These are phyloP conservation scores for Bisporella sp. DNA, from an alignment of 2,329 filamentous ascomycete genomes.

Conservation along the genomic window DNA sequence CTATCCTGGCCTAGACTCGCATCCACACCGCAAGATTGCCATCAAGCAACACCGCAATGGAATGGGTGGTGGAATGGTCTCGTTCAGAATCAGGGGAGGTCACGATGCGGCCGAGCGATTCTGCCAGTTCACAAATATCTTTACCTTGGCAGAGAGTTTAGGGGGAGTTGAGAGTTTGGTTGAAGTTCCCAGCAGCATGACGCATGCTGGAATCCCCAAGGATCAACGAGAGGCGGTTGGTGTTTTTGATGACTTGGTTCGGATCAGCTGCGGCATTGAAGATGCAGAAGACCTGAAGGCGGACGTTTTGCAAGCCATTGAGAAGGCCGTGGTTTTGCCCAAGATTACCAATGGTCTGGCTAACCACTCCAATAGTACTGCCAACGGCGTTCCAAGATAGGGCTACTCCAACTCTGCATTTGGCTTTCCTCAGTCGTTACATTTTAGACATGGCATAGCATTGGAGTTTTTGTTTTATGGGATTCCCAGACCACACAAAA, in stretches of 20 bases:
- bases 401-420: background rate
- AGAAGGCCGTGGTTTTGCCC: slow-evolving; percentile 54
- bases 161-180: slow-evolving; percentile 89
- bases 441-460: background rate
- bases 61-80: slow-evolving; percentile 95
- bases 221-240: slow-evolving; percentile 88
- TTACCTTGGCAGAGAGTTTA: slow-evolving; percentile 86
- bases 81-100: slow-evolving; percentile 87
- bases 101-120: slow-evolving; percentile 82
- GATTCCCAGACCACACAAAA: background rate
- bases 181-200: slow-evolving; percentile 94
- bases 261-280: slow-evolving; percentile 91
- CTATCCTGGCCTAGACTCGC: slow-evolving; percentile 85
- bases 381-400: too few relatives aligned
- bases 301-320: slow-evolving; percentile 78
- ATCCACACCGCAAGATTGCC: slow-evolving; percentile 80
- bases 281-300: slow-evolving; percentile 76
- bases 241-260: slow-evolving; percentile 89
- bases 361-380: background rate
- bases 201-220: slow-evolving; percentile 87
- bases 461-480: background rate
- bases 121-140: slow-evolving; percentile 83
- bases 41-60: slow-evolving; percentile 87
- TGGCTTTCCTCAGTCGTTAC: background rate
- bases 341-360: slow-evolving; percentile 25